Base-by-base conservation (phyloP, 2,329 filamentous ascomycete species). In the Domatiomyces globalis region DNA sequence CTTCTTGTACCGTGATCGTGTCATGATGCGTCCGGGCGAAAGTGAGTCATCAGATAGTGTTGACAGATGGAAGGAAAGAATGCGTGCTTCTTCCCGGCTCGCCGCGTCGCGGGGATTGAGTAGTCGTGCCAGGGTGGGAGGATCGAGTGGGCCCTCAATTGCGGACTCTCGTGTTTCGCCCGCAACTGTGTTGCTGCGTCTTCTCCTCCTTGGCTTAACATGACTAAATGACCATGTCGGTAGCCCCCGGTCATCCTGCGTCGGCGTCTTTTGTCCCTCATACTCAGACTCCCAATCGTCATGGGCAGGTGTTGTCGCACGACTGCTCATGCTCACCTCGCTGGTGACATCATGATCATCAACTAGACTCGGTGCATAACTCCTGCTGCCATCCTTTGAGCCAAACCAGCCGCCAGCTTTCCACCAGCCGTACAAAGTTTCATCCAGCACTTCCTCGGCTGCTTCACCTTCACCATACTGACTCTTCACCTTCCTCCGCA, bases 341-440 rank as follows among this genome's bases (percentile, higher is more conserved):
- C 89, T 95, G 0, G 87, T 94, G 7, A 77, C 78, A 63, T 83
- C 81, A 45, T 83, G 75, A 9, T 80, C 72, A 2, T 79, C 74
- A 4, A 70, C 64, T 9, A 72, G 66, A 1, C 66, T 61, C 0
- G 82, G 82, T 29, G 73, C 66, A 65, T 89, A 96, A 56, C 90
- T 84, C 25, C 85, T 85, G 62, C 86, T 95, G 4, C 75, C 74
- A 64, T 96, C 90, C 29, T 82, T 74, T 15, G 83, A 81, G 1
- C 90, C 89, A 81, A 87, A 95, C 71, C 85, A 85, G 6, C 86
- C 87, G 18, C 87, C 87, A 50, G 75, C 73, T 49, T 84, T 80
- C 85, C 87, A 96, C 79, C 89, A 92, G 27, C 74, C 73, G 65
- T 95, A 96, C 1, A 95, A 70, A 53, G 80, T 82, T 1, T 76